A percentile compares a stretch with the other conserved stretches of the same genome.
phyloP scores from a whole-genome alignment of 371 early-diverging fungal genomes.

The Syncephalastrum sp. region DNA sequence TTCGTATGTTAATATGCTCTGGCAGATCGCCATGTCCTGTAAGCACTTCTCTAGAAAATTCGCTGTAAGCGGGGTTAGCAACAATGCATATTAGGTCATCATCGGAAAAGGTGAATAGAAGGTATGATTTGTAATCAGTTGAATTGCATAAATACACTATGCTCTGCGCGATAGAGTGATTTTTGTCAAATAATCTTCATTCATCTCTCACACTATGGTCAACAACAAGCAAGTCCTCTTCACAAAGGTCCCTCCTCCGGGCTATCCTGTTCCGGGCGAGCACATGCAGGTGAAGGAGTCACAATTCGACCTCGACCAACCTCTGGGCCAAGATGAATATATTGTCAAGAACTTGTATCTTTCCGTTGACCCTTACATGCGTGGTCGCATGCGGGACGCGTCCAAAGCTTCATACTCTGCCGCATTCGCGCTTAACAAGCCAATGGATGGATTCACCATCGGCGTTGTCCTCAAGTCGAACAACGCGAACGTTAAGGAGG shows the following conservation, averaged over 20 bases:
- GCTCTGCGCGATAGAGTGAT: conserved; percentile 1
- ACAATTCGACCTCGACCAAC: conserved; percentile 41
- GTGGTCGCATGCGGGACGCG: conserved; percentile 64
- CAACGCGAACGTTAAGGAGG: conserved; percentile 53
- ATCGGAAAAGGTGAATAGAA: too few species aligned
- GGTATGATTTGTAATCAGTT: too few species aligned
- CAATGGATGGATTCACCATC: conserved; percentile 61
- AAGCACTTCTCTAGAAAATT: too few species aligned
- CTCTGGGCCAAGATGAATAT: conserved; percentile 53
- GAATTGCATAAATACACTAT: too few species aligned
- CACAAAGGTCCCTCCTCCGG: conserved; percentile 34
- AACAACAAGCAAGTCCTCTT: conserved; percentile 33
- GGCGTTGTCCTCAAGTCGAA: conserved; percentile 62
- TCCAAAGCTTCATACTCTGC: conserved; percentile 48
- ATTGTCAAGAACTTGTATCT: conserved; percentile 50
- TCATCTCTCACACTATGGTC: conserved; percentile 7
- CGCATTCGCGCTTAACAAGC: conserved; percentile 55
- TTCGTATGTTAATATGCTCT: too few species aligned
- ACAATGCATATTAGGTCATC: too few species aligned
- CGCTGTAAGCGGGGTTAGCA: too few species aligned
- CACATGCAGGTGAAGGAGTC: conserved; percentile 45
- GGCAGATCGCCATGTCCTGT: too few species aligned
- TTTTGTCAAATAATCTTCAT: neutral
- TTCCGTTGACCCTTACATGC: conserved; percentile 53
- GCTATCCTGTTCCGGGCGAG: conserved; percentile 40